Base-by-base conservation (phyloP, 768 basidiomycete genomes). In the Hygrocybe coccinea region DNA sequence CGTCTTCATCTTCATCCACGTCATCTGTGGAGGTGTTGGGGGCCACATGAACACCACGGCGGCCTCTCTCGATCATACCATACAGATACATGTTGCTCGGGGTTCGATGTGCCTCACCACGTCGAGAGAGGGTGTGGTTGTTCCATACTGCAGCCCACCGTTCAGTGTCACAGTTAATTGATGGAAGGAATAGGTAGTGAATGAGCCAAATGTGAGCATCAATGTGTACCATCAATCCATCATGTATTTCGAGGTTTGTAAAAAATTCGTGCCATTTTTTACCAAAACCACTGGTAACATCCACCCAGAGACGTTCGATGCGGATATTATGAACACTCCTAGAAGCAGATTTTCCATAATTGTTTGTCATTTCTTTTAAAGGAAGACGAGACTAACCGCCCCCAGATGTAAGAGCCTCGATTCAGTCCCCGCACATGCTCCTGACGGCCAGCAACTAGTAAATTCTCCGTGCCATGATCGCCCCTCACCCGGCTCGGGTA, bases 271-370 rank as follows among this genome's bases (percentile, higher is more conserved):
- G 69, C 75, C 76, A 78, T 46, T 73, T 74, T 19, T 39, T 22
- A 1, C 73, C 71, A 57, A 74, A 65, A 0, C 65, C 67, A 8
- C 36, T 14, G 0, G 71, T 76, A 11, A 76, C 63, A 46, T 76
- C 71, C 24, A 63, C 64, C 74, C 76, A 77, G 0, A 76, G 59
- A 1, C 69, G 60, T 46, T 78, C 73, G 29, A 76, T 73, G 0
- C 73, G 61, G 4, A 67, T 71, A 45, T 76, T 77, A 55, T 77
- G 70, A 8, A 76, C 70, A 60, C 70, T 72, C 41, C 73, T n/a
- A n/a, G n/a, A n/a, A n/a, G n/a, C n/a, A n/a, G n/a, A n/a, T n/a
- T 74, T 45, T 9, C 4, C 6, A 48, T 19, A 41, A 48, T 5
- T 21, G 45, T 25, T 21, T 4, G 12, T 12, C n/a, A n/a, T n/a